Conservation (phyloP, 805 yeast species). For the Ogataea polymorpha region DNA sequence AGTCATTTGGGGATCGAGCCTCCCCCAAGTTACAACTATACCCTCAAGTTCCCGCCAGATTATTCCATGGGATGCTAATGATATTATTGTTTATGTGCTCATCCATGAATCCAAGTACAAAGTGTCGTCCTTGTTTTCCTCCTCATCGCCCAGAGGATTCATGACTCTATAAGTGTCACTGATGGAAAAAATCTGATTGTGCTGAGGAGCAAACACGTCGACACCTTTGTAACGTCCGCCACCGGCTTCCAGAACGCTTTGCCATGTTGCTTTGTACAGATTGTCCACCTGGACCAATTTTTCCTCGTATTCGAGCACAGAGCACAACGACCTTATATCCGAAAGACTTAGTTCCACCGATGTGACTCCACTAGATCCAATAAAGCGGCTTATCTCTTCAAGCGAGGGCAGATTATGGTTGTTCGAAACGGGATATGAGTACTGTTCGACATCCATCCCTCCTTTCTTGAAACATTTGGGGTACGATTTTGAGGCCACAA, state of each 20-base stretch:
- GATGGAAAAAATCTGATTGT: conserved; percentile 29
- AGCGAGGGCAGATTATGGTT: conserved; percentile 59
- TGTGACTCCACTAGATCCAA: conserved; percentile 68
- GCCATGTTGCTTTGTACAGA: conserved; percentile 79
- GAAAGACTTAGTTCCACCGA: conserved; percentile 70
- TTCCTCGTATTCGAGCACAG: conserved; percentile 84
- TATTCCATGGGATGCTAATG: conserved; percentile 3
- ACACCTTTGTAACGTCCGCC: conserved; percentile 36
- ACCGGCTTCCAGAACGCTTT: conserved; percentile 71
- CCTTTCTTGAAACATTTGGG: conserved; percentile 63
- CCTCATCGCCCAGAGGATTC: conserved; percentile 20
- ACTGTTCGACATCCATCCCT: conserved; percentile 26
- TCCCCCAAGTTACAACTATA: conserved; percentile 20
- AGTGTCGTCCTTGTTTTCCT: conserved; percentile 16
- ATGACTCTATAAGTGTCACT: conserved; percentile 32
- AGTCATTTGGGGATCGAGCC: conserved; percentile 22
- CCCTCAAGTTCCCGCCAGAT: conserved; percentile 2
- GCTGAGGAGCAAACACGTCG: conserved; percentile 29
- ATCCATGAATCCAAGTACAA: conserved; percentile 33
- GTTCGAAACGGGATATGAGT: conserved; percentile 26
- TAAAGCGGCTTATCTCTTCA: conserved; percentile 73
- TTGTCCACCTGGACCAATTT: conserved; percentile 66
- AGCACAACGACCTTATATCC: conserved; percentile 81
- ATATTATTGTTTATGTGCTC: conserved; percentile 14
- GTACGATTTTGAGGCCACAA: conserved; percentile 67